Conservation (phyloP, 352 stramenopile species). For the Phytophthora agathidicida region DNA sequence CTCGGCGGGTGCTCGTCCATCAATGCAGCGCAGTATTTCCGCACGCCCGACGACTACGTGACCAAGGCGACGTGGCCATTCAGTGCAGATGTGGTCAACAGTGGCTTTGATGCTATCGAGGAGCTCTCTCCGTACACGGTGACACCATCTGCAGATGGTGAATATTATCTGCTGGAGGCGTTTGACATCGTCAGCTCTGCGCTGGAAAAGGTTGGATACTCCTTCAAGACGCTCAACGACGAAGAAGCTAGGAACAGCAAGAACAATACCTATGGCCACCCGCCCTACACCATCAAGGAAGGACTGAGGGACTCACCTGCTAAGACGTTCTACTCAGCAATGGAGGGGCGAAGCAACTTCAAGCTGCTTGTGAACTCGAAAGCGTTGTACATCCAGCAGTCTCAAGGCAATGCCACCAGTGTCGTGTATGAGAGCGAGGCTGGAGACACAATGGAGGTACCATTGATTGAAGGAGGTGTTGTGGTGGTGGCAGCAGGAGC, state of each 20-base stretch:
- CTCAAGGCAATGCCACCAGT: slow-evolving; percentile 42
- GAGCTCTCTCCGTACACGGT: slow-evolving; percentile 48
- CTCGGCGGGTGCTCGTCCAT: slow-evolving; percentile 82
- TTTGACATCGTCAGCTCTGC: slow-evolving; percentile 53
- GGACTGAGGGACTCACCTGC: slow-evolving; percentile 54
- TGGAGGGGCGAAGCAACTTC: slow-evolving; percentile 53
- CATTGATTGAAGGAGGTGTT: slow-evolving; percentile 45
- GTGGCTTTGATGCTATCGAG: slow-evolving; percentile 56
- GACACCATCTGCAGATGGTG: slow-evolving; percentile 49
- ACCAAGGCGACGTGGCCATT: slow-evolving; percentile 48
- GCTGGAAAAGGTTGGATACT: slow-evolving; percentile 35
- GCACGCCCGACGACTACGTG: slow-evolving; percentile 58
- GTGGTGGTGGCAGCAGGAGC: slow-evolving; percentile 83
- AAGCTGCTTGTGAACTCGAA: slow-evolving; percentile 50
- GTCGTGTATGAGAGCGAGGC: slow-evolving; percentile 50
- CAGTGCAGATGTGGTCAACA: slow-evolving; percentile 55
- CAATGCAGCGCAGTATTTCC: slow-evolving; percentile 83
- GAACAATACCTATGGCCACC: slow-evolving; percentile 50
- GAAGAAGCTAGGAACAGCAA: slow-evolving; percentile 53
- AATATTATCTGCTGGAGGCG: slow-evolving; percentile 54
- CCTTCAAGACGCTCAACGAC: slow-evolving; percentile 47
- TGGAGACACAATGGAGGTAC: slow-evolving; percentile 16
- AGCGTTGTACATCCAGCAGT: slow-evolving; percentile 58
- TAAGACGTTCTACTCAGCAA: slow-evolving; percentile 58
- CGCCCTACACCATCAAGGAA: slow-evolving; percentile 58